Conservation (phyloP, 2,329 filamentous ascomycete species). For the Hymenotorrendiella dingleyae region DNA sequence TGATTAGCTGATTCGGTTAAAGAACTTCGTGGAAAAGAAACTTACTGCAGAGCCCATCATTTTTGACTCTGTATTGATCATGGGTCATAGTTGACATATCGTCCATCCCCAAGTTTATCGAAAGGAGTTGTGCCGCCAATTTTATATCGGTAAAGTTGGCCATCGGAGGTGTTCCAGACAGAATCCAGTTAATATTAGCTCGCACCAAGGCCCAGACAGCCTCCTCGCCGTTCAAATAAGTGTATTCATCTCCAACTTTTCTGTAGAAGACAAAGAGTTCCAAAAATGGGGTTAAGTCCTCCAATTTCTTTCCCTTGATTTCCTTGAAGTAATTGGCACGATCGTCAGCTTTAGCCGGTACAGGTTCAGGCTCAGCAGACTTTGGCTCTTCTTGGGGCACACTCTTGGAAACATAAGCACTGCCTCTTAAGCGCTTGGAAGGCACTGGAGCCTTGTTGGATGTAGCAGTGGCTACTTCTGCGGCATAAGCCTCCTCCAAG, state of each 20-base stretch:
- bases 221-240: conserved; percentile 41
- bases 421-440: conserved; percentile 27
- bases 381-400: neutral
- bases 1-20: conserved; percentile 1
- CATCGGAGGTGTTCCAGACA: conserved; percentile 57
- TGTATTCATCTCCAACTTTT: conserved; percentile 59
- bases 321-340: neutral
- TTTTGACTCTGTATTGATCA: conserved; percentile 38
- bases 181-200: conserved; percentile 36
- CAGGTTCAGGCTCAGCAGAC: neutral
- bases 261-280: conserved; percentile 57
- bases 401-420: conserved; percentile 17
- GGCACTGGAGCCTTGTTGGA: conserved; percentile 10
- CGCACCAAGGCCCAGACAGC: conserved; percentile 2
- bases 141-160: conserved; percentile 54
- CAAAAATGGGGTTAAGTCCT: conserved; percentile 34
- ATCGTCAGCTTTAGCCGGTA: neutral
- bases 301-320: conserved; percentile 3
- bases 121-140: conserved; percentile 49
- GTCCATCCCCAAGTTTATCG: conserved; percentile 48
- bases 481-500: conserved; percentile 16
- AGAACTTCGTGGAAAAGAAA: neutral
- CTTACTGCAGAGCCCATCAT: conserved; percentile 39
- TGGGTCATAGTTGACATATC: conserved; percentile 39
- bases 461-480: conserved; percentile 31